Evolutionary conservation across 129 eudicot genomes (phyloP).

Genomic region (Arctium minus): DNA sequence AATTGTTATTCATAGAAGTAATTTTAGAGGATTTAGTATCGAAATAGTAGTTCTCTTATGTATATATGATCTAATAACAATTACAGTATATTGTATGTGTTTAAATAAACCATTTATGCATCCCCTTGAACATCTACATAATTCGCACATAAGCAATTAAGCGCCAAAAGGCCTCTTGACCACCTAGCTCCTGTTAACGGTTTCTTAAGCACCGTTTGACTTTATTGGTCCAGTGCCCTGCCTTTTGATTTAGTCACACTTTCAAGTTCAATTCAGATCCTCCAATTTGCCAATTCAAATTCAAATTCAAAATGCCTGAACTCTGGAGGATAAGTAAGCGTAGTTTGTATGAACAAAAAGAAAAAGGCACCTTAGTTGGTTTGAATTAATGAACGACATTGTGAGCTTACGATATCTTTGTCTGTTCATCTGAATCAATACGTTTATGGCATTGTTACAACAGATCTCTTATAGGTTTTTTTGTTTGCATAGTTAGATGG

Average conservation of each 20-base stretch:
- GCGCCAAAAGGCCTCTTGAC: not conserved
- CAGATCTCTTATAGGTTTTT: not conserved
- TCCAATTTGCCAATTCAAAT: not conserved
- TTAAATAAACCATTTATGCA: not conserved
- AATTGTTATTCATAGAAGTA: not conserved
- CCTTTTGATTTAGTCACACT: not conserved
- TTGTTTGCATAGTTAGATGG: conserved; percentile 13
- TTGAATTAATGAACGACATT: too few species aligned
- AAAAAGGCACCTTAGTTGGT: not conserved
- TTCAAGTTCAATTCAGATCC: not conserved
- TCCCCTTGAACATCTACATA: not conserved
- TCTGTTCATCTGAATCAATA: not conserved
- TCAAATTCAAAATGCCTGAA: not conserved
- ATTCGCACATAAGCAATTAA: not conserved
- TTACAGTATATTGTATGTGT: not conserved
- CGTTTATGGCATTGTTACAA: not conserved
- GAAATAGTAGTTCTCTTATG: not conserved
- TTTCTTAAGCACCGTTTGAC: not conserved
- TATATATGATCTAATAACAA: not conserved
- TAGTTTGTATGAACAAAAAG: too few species aligned
- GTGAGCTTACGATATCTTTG: too few species aligned
- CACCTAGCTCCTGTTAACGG: not conserved
- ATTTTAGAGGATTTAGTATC: not conserved
- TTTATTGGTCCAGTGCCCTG: too few species aligned
- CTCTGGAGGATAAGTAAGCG: not conserved